Percentiles rank a stretch among this genome's conserved stretches.
phyloP scores from a whole-genome alignment of 768 basidiomycete genomes.

The Sistotremastrum suecicum region DNA sequence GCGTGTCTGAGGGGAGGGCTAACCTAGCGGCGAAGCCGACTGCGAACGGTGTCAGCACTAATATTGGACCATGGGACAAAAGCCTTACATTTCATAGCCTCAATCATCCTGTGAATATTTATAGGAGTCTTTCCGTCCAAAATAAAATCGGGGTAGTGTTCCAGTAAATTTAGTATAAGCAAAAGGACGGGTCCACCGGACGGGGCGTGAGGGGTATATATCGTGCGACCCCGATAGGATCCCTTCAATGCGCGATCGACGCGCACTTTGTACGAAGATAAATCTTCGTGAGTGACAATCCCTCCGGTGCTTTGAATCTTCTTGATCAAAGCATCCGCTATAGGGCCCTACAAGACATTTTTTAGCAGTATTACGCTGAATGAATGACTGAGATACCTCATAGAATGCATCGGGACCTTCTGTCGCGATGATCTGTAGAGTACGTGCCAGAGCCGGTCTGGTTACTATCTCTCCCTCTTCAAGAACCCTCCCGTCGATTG shows the following conservation, averaged over 20 bases:
- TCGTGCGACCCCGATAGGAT: conserved; percentile 57
- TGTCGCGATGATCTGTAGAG: conserved; percentile 57
- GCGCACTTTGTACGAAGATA: conserved; percentile 53
- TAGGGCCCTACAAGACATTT: conserved; percentile 39
- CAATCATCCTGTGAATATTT: conserved; percentile 68
- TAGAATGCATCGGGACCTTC: conserved; percentile 79
- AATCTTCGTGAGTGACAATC: conserved; percentile 62
- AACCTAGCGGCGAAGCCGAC: conserved; percentile 58
- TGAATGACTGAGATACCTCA: conserved; percentile 26
- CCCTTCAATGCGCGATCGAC: conserved; percentile 64
- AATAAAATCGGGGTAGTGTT: conserved; percentile 41
- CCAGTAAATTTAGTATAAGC: conserved; percentile 84
- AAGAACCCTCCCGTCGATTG: conserved; percentile 57
- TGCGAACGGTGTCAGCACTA: conserved; percentile 8
- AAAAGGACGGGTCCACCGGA: conserved; percentile 80
- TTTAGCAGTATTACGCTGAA: conserved; percentile 8
- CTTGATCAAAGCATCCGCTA: conserved; percentile 64
- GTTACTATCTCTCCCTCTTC: conserved; percentile 62
- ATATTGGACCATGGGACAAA: conserved; percentile 3
- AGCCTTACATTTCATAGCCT: conserved; percentile 65
- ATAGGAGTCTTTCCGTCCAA: conserved; percentile 39
- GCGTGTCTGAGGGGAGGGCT: not conserved
- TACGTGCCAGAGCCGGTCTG: conserved; percentile 62
- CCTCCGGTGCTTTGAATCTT: conserved; percentile 67
- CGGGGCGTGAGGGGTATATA: conserved; percentile 80